Percentiles rank a stretch among this genome's conserved stretches.
Evolutionary conservation across 75 land plant species (phyloP).

Genomic region (Chamaecyparis obtusa): DNA sequence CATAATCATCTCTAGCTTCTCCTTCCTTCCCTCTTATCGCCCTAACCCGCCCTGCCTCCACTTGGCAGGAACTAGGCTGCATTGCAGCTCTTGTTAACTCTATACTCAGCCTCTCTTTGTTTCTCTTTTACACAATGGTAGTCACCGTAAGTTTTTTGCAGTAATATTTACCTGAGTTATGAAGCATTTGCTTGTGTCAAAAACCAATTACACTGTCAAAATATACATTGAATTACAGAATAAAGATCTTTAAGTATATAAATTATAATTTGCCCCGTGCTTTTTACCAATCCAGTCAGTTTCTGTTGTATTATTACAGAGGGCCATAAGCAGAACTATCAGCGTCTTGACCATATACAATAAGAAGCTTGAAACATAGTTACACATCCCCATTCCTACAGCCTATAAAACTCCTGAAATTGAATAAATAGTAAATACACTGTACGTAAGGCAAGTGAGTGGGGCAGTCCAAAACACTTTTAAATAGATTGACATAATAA

Average conservation of each 20-base stretch:
- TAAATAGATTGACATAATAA: neutral
- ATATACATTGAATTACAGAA: neutral
- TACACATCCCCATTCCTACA: neutral
- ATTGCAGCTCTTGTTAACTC: too few species aligned
- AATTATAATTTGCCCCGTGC: neutral
- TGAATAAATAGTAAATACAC: neutral
- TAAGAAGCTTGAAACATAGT: neutral
- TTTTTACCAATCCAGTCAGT: neutral
- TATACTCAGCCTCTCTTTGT: too few species aligned
- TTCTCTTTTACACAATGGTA: too few species aligned
- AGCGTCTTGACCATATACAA: neutral
- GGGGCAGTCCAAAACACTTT: neutral
- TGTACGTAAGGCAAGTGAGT: neutral
- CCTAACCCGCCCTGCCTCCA: too few species aligned
- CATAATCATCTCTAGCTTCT: too few species aligned
- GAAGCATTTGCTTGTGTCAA: neutral
- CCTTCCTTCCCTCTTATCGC: too few species aligned
- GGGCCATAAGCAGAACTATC: neutral
- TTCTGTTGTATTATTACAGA: neutral
- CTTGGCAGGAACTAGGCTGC: too few species aligned
- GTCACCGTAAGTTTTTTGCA: too few species aligned
- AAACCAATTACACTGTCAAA: neutral
- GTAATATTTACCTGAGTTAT: neutral
- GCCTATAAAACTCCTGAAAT: neutral
- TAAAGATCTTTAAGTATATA: neutral